Evolutionary conservation across 73 alveolate species (phyloP), one percentile per base, ranked within the genome.

Genomic region (Paramecium pentaurelia): DNA sequence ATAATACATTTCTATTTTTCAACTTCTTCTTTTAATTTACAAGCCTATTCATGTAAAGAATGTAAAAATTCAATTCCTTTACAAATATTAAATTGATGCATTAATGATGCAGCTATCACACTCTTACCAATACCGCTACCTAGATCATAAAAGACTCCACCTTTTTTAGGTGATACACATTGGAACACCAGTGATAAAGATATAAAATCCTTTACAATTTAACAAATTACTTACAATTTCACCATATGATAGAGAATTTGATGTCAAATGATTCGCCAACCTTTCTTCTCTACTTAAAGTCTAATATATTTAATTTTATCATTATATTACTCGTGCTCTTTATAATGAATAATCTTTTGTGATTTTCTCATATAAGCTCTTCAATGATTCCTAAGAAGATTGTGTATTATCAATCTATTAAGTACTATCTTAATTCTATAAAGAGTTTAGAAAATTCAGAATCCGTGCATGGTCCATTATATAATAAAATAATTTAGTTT

Each of bases 71-170:
- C 99, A 42, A 97, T 95, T 18, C 99, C 99, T 54, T 85, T 92
- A 87, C 98, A 97, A 90, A 85, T 95, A 54, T 91, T 86, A 88
- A 97, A 97, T 47, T 95, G 94, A 40, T 93, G 93, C 71, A 96
- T 77, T 32, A 97, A 92, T 25, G 98, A 86, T 73, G 97, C 97
- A 2, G 99, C 98, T 10, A 97, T 54, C n/a, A 97, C 97, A 4
- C 97, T 98, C 45, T 97, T 97, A 8, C 99, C 99, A 0, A 96
- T 94, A 0, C 99, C 99, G 30, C 98, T 95, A 30, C 99, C 99
- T 51, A 97, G 92, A 95, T 97, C 99, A 86, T 96, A 95, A 86
- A 97, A 97, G 8, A 94, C 90, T 16, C 97, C 98, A 6, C 97
- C 97, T 42, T 92, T 58, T 10, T 84, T 42, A 40, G 89, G 86